Percentiles rank a stretch among this genome's conserved stretches.
Conservation (phyloP, 208 protist species). For the Acanthamoeba divionensis region DNA sequence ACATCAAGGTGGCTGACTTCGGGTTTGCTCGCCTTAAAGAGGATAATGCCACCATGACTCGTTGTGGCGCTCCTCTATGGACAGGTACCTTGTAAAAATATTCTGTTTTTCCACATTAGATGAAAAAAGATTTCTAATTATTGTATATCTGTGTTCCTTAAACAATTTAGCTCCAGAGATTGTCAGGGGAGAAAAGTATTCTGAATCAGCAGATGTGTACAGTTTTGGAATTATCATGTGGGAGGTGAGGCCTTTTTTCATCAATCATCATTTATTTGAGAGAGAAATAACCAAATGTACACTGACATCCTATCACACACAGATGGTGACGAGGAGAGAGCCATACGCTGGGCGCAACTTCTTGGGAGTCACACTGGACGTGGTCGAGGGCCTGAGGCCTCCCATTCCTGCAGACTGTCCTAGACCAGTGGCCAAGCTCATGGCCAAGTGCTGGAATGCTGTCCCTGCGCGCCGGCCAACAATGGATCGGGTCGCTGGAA, state of each 20-base stretch:
- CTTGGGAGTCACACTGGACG: constrained; percentile 10
- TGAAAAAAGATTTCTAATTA: background rate
- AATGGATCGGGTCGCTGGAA: background rate
- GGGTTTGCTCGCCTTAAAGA: constrained; percentile 5
- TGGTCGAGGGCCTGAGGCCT: background rate
- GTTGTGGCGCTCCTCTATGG: constrained; percentile 21
- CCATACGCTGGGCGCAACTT: constrained; percentile 35
- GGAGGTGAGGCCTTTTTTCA: no score
- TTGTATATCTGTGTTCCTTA: background rate
- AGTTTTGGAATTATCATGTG: constrained; percentile 31
- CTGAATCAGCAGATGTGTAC: constrained; percentile 3
- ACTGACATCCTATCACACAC: no score
- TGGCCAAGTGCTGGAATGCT: constrained; percentile 5
- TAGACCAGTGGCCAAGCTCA: background rate
- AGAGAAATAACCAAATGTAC: no score
- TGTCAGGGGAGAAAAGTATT: background rate
- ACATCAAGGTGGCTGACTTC: constrained; percentile 30
- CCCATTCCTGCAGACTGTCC: background rate
- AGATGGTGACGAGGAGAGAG: constrained; percentile 4
- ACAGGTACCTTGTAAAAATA: background rate
- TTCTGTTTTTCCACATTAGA: background rate
- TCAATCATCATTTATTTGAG: no score
- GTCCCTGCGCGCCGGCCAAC: background rate
- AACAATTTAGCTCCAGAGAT: background rate
- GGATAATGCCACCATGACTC: constrained; percentile 41